Evolutionary conservation across 208 protist genomes (phyloP).

Genomic region (Leishmania major): DNA sequence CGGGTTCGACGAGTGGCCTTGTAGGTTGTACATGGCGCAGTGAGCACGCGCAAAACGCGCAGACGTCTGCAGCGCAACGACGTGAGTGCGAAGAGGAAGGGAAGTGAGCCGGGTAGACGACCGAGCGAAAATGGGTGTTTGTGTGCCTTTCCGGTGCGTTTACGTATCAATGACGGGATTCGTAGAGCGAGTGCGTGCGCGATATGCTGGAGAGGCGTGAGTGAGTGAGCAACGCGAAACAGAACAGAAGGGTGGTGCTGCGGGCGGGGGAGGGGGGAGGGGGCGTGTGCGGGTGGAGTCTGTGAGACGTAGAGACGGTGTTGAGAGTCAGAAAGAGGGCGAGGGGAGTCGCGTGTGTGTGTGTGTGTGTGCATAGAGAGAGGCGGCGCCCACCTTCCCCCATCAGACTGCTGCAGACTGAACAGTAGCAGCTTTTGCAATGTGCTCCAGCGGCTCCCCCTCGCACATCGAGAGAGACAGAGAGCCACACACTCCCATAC

Average conservation of each 20-base stretch:
- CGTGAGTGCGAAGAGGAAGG: no score
- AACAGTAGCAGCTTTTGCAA: not conserved
- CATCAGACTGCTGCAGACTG: not conserved
- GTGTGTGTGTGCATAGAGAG: not conserved
- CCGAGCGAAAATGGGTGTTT: not conserved
- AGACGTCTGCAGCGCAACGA: not conserved
- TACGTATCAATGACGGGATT: not conserved
- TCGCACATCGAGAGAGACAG: not conserved
- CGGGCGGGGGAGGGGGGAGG: not conserved
- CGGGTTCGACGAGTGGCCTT: constrained; percentile 21
- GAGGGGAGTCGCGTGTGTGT: not conserved
- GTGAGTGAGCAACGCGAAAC: not conserved
- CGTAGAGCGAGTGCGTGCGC: not conserved
- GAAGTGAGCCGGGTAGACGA: not conserved
- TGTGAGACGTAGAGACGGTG: not conserved
- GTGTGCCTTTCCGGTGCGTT: not conserved
- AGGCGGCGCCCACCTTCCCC: not conserved
- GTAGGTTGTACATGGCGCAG: constrained; percentile 21
- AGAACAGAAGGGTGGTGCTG: not conserved
- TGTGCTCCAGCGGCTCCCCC: not conserved
- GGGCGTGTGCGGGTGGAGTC: not conserved
- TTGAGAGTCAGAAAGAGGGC: not conserved
- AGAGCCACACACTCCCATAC: not conserved
- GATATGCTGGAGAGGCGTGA: not conserved
- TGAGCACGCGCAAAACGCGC: not conserved